Base-by-base conservation (phyloP, 495 filamentous ascomycete species). In the Xylaria palmicola region DNA sequence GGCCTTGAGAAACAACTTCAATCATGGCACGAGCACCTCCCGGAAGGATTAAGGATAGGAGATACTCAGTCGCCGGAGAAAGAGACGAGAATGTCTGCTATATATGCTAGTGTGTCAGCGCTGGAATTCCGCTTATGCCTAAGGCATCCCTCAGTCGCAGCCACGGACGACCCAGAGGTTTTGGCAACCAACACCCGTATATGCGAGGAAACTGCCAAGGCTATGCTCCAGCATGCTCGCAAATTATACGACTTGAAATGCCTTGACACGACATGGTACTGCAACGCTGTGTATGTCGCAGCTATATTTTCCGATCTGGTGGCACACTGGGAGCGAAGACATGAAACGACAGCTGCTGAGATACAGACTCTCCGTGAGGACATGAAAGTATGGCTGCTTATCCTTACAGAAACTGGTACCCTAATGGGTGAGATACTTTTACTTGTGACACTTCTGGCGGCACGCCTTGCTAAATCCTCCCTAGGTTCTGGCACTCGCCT, bases 241-340 rank as follows among this genome's bases (percentile, higher is more conserved):
- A 75, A 81, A 44, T 68, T 92, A 26, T 80, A 83, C 48, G 81
- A 83, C 67, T 71, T 80, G 45, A 86, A 86, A 68, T 86, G 86
- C 60, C 73, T 92, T n/a, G 90, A 93, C 64, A 90, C 87, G 12
- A 90, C 89, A n/a, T 92, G 89, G 89, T 88, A 90, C 60, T 86
- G 85, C 58, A 72, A 80, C 49, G 85, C 88, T 0, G 80, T 89
- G 20, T 91, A 90, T 67, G 78, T 92, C 7, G 83, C 88, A 30
- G 88, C 88, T 6, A 86, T 91, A 45, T 86, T 90, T 54, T 90
- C 88, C 2, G 85, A 82, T 4, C 71, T 93, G 1, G 91, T 89
- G 61, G 87, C 83, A 0, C 79, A 87, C 54, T 89, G 82, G 78
- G 82, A 91, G 62, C 79, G 87, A 59, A 79, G 83, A 43, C 79